A percentile compares a stretch with the other conserved stretches of the same genome.
Evolutionary conservation across 352 stramenopile genomes (phyloP).

Genomic region (Vaucheria bursata): DNA sequence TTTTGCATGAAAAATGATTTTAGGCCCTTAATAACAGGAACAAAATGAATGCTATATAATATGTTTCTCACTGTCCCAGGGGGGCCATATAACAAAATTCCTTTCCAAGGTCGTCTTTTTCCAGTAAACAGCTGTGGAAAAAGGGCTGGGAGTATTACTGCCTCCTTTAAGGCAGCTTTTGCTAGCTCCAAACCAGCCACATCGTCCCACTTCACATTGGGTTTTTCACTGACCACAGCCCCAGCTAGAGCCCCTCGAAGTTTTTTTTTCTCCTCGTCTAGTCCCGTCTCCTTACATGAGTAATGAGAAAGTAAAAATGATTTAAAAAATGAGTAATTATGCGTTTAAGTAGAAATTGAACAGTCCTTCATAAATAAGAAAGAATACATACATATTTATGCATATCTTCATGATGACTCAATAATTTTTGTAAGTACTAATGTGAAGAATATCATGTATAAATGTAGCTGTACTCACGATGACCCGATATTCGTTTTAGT

Average conservation of each 20-base stretch:
- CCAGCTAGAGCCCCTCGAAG: conserved; percentile 81
- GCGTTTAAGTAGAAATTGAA: background rate
- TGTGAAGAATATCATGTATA: too few relatives aligned
- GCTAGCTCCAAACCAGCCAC: conserved; percentile 90
- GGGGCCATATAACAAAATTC: conserved; percentile 93
- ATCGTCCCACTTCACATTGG: conserved; percentile 89
- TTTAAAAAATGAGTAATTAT: background rate
- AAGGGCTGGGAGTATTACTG: conserved; percentile 52
- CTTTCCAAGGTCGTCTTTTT: conserved; percentile 59
- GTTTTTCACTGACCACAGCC: conserved; percentile 67
- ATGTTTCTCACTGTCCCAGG: conserved; percentile 52
- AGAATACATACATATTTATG: too few relatives aligned
- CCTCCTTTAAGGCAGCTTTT: conserved; percentile 96
- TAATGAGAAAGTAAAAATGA: background rate
- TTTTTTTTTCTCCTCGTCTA: conserved; percentile 83
- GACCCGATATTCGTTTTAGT: too few relatives aligned
- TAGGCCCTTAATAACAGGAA: too few relatives aligned
- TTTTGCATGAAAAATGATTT: conserved; percentile 19
- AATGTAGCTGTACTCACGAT: too few relatives aligned
- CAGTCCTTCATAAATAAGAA: too few relatives aligned
- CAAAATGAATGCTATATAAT: too few relatives aligned
- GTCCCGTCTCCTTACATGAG: conserved; percentile 51
- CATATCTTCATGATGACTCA: too few relatives aligned
- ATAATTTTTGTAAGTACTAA: too few relatives aligned
- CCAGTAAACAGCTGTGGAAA: conserved; percentile 96